Evolutionary conservation across 1,139 yeast species (phyloP), one percentile per base, ranked within the genome.

Genomic region (Groenewaldozyma auringiensis): DNA sequence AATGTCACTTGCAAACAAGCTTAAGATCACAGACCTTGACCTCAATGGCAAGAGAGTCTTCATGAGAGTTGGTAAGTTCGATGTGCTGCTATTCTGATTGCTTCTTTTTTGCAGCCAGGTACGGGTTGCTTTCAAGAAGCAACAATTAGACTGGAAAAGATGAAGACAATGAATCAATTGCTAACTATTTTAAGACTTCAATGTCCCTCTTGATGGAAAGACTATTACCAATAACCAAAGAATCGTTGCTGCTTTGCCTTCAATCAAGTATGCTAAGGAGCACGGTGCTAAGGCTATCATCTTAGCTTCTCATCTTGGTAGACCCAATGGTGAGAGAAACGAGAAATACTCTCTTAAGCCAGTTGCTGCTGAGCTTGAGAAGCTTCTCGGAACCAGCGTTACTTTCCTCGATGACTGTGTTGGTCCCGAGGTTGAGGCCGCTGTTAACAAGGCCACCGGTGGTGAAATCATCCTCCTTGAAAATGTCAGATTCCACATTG

Each of bases 221-320:
- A 87, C 82, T 66, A 92, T 89, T 78, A 92, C 97, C 76, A 89
- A 92, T 81, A 89, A 89, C 75, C 96, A 89, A 75, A 83, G 97
- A 74, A 92, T 89, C 67, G 96, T 87, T 60, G 97, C 96, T 67
- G 97, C 97, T 56, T 74, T 89, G 62, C 97, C 97, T 68, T 88
- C 97, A 57, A 89, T 89, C 74, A 72, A 89, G 72, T 88, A 88
- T 66, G 96, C 92, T 48, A 72, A 83, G 67, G 89, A 85, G 63
- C 81, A 88, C 48, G 67, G 83, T 63, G 95, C 97, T 65, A 85
- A 84, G 76, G 86, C 81, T 54, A 81, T 89, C 53, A 73, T 92
- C 56, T 79, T 89, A 62, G 96, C 96, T 53, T 88, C 96, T 51
- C 97, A 89, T 70, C 78, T 89, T 69, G 97, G 97, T 61, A 86